Evolutionary conservation across 2,329 filamentous ascomycete genomes (phyloP), one percentile per base, ranked within the genome.

Genomic region (Aureobasidium sp.): DNA sequence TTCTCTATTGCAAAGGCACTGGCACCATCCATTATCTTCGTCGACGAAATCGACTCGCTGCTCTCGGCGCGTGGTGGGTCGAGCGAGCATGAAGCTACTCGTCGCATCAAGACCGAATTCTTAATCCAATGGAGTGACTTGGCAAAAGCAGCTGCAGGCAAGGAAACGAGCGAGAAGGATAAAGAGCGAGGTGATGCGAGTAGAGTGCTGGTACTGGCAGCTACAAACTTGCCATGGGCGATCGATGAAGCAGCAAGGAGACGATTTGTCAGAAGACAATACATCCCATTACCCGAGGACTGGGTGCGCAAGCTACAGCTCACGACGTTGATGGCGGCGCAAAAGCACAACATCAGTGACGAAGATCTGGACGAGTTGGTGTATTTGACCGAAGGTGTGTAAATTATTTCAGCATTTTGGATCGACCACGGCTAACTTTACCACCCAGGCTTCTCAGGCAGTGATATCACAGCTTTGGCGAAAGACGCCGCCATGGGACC

Each of bases 401-500:
- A 3, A 36, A 55, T 20, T 22, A 29, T 17, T 25, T 51, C 17
- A 20, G 6, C 15, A 11, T n/a, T 34, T 29, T 17, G 6, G 8
- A 34, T 11, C 11, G 17, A 42, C 29, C 11, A 25, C 20, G 48
- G 48, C 48, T 61, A 22, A 61, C 17, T 9, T 9, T 9, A 1
- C n/a, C 44, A 31, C n/a, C 22, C 67, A 97, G 92, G 91, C n/a
- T 99, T 96, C 76, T 97, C 91, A 9, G 94, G 94, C 48, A 96
- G 91, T 1, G 94, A 99, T 70, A 96, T 99, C 67, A 97, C 94
- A 25, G 92, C 94, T 1, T 80, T 99, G 9, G 94, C 94, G 8
- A 99, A 99, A 76, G 94, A 99, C 72, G 94, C 94, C 9, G 94
- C 94, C 2, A 99, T 99, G 94, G 93, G 94, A 0, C 94, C 94